Evolutionary conservation across 192 early-diverging fungal genomes (phyloP).

Genomic region (Podila verticillata): DNA sequence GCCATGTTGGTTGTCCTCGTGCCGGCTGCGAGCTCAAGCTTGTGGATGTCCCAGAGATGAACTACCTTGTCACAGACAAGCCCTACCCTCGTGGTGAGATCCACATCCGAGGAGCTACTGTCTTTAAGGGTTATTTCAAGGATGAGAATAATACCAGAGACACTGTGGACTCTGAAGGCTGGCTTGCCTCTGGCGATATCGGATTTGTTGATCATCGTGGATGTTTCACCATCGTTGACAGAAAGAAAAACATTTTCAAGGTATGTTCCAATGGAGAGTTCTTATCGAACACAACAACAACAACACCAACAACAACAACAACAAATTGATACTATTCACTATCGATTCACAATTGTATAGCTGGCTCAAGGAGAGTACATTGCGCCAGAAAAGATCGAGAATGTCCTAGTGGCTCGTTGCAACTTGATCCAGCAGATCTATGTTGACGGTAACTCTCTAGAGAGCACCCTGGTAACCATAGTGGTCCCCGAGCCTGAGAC

Average conservation of each 20-base stretch:
- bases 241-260: slow-evolving; percentile 87
- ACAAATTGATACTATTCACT: slow-evolving; percentile 52
- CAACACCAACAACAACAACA: background rate
- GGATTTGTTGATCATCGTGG: slow-evolving; percentile 75
- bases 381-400: slow-evolving; percentile 93
- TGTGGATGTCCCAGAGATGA: slow-evolving; percentile 89
- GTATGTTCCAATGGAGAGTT: background rate
- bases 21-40: slow-evolving; percentile 80
- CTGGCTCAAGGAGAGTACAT: slow-evolving; percentile 86
- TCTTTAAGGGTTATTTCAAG: slow-evolving; percentile 89
- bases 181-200: slow-evolving; percentile 89
- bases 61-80: slow-evolving; percentile 77
- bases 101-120: slow-evolving; percentile 75
- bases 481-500: slow-evolving; percentile 64
- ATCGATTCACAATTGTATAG: slow-evolving; percentile 2
- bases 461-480: slow-evolving; percentile 58
- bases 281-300: background rate
- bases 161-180: slow-evolving; percentile 82
- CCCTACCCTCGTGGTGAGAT: slow-evolving; percentile 92
- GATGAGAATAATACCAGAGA: slow-evolving; percentile 83
- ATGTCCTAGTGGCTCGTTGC: slow-evolving; percentile 53
- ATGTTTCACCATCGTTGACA: slow-evolving; percentile 83
- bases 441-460: slow-evolving; percentile 63
- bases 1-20: slow-evolving; percentile 75
- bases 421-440: slow-evolving; percentile 60